Evolutionary conservation across 257 asterid genomes (phyloP), one percentile per base, ranked within the genome.

Genomic region (Plantago major): DNA sequence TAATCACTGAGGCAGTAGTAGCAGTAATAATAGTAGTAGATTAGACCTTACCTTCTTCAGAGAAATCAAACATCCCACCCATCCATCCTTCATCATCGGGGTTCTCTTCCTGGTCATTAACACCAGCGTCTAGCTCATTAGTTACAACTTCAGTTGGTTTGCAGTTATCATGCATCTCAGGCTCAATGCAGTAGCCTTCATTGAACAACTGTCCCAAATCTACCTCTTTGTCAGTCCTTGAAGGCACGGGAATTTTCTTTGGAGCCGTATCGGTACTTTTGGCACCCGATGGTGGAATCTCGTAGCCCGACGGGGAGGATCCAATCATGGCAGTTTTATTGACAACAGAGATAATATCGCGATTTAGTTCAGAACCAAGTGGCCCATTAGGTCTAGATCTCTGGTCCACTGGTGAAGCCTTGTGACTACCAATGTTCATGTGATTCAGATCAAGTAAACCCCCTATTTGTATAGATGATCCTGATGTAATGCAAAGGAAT

Each of bases 31-130:
- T 10, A 7, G 19, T 28, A 44, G 30, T 55, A 11, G 51, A n/a
- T 66, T 26, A 26, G 45, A 16, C 42, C 50, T 9, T 65, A 82
- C 85, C 89, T 73, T 82, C 76, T 70, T 82, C 89, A 10, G 88
- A 82, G 71, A 82, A 82, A 76, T 82, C 85, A 49, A 82, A 82
- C 83, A 82, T 75, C 49, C 82, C 89, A 70, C 85, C 83, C 28
- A 72, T 73, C 88, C 88, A 82, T 8, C 84, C 88, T 71, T 81
- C 84, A 42, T 80, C 86, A 40, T 76, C 76, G 1, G 66, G 79
- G 42, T 78, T 78, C 56, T 73, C 84, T 63, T 76, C 79, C 51
- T 69, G 73, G 66, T 55, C 63, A 52, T 67, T 67, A 49, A 11
- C 65, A 46, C 44, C 62, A 4, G 48, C 58, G 43, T 71, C 81